Base-by-base conservation (phyloP, 192 early-diverging fungal species). In the Coemansia sp. region DNA sequence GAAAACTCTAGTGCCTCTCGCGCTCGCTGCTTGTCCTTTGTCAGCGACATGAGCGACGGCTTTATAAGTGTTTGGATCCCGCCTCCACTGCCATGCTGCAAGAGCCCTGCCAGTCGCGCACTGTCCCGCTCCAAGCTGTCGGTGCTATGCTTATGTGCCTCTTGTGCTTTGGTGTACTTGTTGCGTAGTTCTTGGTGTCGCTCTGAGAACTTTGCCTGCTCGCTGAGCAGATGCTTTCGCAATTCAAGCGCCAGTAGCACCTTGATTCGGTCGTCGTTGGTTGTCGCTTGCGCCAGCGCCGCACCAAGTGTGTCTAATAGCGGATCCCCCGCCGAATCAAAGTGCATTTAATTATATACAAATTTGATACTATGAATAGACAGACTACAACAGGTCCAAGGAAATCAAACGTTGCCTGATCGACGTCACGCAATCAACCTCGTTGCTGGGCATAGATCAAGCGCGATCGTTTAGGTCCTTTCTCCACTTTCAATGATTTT, bases 11-110 rank as follows among this genome's bases (percentile, higher is more conserved):
- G 54, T 16, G 54, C 29, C 31, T 57, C 54, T n/a, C 54, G 31
- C 16, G 54, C 54, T 57, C 54, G 54, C 33, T 57, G 54, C 54
- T 57, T 57, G 54, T 57, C 54, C 54, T 34, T 57, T 34, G 54
- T 17, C 54, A 57, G 31, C 4, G 54, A 57, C 29, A 9, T 17
- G 24, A 57, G 31, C 6, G 54, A 57, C 14, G 27, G 31, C 6
- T 57, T 57, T 16, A 57, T 57, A 57, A 57, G 31, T 2, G 54
- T 57, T 34, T 57, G 54, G 31, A 57, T 33, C 54, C 54, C 54
- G 29, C 54, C 31, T 2, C 54, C 54, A 5, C 54, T 57, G 29
- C 54, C 29, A 16, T 57, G 54, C 31, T 57, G 54, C 6, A 57
- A 57, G 31, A 57, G 54, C 6, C 54, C 54, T 13, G 54, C 54